These are phyloP conservation scores for Friedmanniomyces endolithicus DNA, from an alignment of 495 filamentous ascomycete genomes.

Conservation along the genomic window DNA sequence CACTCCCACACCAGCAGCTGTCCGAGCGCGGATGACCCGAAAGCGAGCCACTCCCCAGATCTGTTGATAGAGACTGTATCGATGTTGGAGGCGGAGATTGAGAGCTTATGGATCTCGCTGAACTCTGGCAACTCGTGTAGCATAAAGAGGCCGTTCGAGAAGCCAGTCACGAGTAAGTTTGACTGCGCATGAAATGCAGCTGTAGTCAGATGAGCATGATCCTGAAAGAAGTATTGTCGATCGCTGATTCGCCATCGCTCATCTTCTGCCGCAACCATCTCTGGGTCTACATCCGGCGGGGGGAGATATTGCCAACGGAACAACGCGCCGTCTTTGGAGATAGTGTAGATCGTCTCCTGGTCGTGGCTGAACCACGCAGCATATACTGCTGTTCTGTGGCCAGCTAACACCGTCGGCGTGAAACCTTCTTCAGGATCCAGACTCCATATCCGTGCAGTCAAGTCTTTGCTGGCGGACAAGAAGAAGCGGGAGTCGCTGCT, in stretches of 20 bases:
- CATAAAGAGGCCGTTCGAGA: conserved; percentile 86
- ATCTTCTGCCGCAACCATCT: conserved; percentile 45
- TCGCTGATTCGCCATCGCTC: conserved; percentile 74
- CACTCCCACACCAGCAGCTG: conserved; percentile 97
- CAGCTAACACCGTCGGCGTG: conserved; percentile 73
- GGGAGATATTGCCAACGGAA: conserved; percentile 52
- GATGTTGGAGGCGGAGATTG: conserved; percentile 91
- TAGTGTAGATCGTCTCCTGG: conserved; percentile 62
- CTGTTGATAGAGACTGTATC: conserved; percentile 87
- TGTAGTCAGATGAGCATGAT: conserved; percentile 74
- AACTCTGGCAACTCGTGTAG: conserved; percentile 96
- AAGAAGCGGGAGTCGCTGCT: conserved; percentile 91
- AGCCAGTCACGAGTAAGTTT: conserved; percentile 79
- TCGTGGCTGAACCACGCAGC: conserved; percentile 87
- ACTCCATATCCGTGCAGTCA: conserved; percentile 92
- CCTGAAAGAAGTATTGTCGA: conserved; percentile 77
- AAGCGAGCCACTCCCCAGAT: conserved; percentile 91
- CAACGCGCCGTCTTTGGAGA: conserved; percentile 55
- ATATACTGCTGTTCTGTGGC: conserved; percentile 75
- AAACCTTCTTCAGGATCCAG: conserved; percentile 77
- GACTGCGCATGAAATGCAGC: conserved; percentile 76
- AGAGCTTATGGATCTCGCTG: conserved; percentile 81
- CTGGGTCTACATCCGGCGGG: conserved; percentile 30
- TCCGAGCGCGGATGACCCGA: conserved; percentile 90
- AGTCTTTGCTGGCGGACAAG: conserved; percentile 76